These are phyloP conservation scores for Penium margaritaceum DNA, from an alignment of 139 green algal genomes.

Conservation along the genomic window DNA sequence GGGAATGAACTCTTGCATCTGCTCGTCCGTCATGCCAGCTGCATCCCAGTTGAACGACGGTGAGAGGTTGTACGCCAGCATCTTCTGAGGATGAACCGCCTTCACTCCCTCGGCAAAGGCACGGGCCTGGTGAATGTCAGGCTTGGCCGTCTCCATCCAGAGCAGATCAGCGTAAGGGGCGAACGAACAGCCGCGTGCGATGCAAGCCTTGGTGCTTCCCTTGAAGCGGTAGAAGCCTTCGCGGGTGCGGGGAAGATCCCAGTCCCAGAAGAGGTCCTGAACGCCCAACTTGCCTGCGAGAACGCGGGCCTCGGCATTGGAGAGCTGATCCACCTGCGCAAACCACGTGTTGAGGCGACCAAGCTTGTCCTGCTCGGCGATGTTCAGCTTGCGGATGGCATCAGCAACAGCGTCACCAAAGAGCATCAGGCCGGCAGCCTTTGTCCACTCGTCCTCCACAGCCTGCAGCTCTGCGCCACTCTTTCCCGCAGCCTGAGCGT, in stretches of 20 bases:
- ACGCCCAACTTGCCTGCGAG: conserved; percentile 35
- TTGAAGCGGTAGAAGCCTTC: conserved; percentile 75
- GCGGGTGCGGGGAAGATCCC: conserved; percentile 55
- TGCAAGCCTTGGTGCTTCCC: conserved; percentile 67
- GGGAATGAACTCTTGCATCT: conserved; percentile 74
- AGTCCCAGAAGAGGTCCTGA: conserved; percentile 32
- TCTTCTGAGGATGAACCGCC: conserved; percentile 71
- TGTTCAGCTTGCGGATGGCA: conserved; percentile 17
- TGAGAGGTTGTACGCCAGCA: conserved; percentile 87
- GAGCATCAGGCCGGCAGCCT: conserved; percentile 11
- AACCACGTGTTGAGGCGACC: conserved; percentile 36
- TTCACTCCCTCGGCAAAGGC: conserved; percentile 67
- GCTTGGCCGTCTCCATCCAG: conserved; percentile 81
- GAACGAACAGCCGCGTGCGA: conserved; percentile 74
- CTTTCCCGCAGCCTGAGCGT: conserved; percentile 29
- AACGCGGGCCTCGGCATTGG: conserved; percentile 5
- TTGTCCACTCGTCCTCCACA: conserved; percentile 38
- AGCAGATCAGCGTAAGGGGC: conserved; percentile 77
- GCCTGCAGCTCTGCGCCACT: conserved; percentile 37
- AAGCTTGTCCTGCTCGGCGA: conserved; percentile 30
- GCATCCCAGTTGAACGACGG: conserved; percentile 85
- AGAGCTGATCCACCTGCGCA: conserved; percentile 13
- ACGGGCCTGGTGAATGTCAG: conserved; percentile 65
- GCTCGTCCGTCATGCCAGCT: conserved; percentile 48
- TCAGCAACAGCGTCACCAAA: conserved; percentile 32